Conservation (phyloP, 2,329 filamentous ascomycete genomes). For the Aurifilum marmelostoma region DNA sequence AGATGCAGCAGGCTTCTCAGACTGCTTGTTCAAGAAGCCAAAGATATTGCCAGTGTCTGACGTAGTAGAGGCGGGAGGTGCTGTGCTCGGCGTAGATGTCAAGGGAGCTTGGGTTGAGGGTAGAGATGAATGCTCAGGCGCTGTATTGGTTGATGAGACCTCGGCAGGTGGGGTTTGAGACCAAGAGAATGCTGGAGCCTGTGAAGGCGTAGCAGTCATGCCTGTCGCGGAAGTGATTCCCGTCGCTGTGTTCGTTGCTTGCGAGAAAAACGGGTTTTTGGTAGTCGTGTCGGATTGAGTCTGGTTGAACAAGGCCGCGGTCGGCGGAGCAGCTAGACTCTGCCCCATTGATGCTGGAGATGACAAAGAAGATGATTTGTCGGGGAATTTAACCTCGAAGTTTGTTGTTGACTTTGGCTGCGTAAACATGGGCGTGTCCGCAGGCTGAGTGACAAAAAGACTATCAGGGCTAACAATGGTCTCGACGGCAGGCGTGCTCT, state of each 20-base stretch:
- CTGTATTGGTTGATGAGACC: background rate
- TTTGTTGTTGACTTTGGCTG: background rate
- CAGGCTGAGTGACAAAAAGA: constrained; percentile 35
- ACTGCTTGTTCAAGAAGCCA: constrained; percentile 16
- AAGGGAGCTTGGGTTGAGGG: background rate
- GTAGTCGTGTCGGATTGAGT: constrained; percentile 8
- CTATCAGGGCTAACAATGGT: constrained; percentile 30
- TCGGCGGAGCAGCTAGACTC: background rate
- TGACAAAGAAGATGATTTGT: constrained; percentile 24
- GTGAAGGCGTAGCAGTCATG: constrained; percentile 2
- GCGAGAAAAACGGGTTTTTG: constrained; percentile 20
- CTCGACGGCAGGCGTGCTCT: constrained; percentile 31
- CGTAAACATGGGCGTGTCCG: constrained; percentile 12
- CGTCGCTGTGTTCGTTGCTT: constrained; percentile 9
- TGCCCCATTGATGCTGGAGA: constrained; percentile 18
- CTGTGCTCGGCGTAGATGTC: constrained; percentile 10
- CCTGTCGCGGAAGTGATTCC: background rate
- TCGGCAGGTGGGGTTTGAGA: background rate
- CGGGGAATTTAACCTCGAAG: constrained; percentile 19
- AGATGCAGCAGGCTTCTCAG: background rate
- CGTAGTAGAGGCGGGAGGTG: background rate
- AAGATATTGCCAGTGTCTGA: constrained; percentile 15
- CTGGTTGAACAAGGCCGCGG: constrained; percentile 7
- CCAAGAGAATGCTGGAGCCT: constrained; percentile 18
- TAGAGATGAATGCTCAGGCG: background rate